phyloP scores from a whole-genome alignment of 2,329 filamentous ascomycete species.

The Camptophora hylomeconis region DNA sequence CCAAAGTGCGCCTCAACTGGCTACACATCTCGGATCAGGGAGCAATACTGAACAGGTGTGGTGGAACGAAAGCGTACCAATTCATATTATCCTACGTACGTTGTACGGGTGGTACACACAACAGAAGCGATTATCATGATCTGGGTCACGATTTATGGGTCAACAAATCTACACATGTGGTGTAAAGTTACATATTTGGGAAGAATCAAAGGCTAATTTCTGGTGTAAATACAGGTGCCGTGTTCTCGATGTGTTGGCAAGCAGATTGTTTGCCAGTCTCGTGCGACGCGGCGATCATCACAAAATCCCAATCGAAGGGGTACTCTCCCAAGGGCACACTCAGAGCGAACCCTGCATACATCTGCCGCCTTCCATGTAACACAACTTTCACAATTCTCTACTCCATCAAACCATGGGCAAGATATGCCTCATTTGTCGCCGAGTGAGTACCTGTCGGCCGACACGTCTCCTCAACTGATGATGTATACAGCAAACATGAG shows the following conservation, averaged over 20 bases:
- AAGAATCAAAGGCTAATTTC: no score
- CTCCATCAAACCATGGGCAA: conserved; percentile 6
- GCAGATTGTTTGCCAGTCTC: conserved; percentile 17
- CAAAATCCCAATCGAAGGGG: conserved; percentile 15
- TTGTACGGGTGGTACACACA: no score
- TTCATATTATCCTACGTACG: no score
- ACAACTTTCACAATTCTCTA: conserved; percentile 13
- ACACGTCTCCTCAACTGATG: no score
- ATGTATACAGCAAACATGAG: not conserved
- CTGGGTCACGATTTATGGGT: no score
- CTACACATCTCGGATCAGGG: no score
- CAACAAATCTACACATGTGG: no score
- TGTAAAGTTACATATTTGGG: no score
- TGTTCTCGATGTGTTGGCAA: conserved; percentile 19
- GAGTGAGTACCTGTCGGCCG: conserved; percentile 7
- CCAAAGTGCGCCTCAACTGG: not conserved
- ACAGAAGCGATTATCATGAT: no score
- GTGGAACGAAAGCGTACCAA: no score
- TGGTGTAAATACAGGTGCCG: conserved; percentile 14
- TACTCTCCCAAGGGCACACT: conserved; percentile 13
- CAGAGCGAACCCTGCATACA: conserved; percentile 15
- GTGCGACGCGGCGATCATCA: conserved; percentile 17
- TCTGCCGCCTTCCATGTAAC: conserved; percentile 16
- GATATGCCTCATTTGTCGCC: conserved; percentile 11
- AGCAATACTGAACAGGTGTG: no score